Conservation (phyloP, 2,329 filamentous ascomycete genomes). For the Paraphaeosphaeria sporulosa region DNA sequence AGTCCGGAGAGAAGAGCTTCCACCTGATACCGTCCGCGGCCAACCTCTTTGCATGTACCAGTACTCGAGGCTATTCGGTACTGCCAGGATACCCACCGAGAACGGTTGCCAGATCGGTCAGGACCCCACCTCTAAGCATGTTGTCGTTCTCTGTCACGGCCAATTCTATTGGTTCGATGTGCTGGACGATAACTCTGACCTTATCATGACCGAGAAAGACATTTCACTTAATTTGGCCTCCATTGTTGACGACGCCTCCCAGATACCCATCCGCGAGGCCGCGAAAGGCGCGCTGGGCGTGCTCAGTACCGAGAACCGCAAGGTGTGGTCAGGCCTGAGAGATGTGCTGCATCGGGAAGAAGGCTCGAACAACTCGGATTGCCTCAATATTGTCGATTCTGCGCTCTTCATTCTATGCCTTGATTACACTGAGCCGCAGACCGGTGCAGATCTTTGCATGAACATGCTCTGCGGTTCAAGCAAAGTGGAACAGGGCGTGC, state of each 20-base stretch:
- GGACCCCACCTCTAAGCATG: conserved; percentile 89
- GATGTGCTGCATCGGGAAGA: conserved; percentile 87
- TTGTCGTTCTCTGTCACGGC: conserved; percentile 91
- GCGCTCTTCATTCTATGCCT: conserved; percentile 91
- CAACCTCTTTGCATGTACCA: conserved; percentile 97
- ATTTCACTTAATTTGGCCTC: conserved; percentile 89
- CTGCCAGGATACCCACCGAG: conserved; percentile 90
- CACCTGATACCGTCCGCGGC: conserved; percentile 84
- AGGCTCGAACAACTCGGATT: conserved; percentile 94
- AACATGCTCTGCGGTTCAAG: conserved; percentile 99
- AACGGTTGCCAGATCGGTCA: conserved; percentile 96
- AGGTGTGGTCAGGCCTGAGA: conserved; percentile 90
- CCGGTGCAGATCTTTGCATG: conserved; percentile 84
- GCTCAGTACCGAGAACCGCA: conserved; percentile 93
- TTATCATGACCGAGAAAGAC: conserved; percentile 97
- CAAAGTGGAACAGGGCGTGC: conserved; percentile 88
- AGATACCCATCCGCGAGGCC: conserved; percentile 90
- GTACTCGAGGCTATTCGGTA: conserved; percentile 93
- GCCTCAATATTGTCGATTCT: conserved; percentile 92
- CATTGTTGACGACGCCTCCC: conserved; percentile 87
- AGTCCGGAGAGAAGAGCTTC: conserved; percentile 89
- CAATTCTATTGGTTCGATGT: conserved; percentile 99
- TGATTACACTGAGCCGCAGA: conserved; percentile 87
- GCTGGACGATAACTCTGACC: conserved; percentile 88
- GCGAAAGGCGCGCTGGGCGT: conserved; percentile 95